Base-by-base conservation (phyloP, 257 asterid genomes). In the Catharanthus roseus region DNA sequence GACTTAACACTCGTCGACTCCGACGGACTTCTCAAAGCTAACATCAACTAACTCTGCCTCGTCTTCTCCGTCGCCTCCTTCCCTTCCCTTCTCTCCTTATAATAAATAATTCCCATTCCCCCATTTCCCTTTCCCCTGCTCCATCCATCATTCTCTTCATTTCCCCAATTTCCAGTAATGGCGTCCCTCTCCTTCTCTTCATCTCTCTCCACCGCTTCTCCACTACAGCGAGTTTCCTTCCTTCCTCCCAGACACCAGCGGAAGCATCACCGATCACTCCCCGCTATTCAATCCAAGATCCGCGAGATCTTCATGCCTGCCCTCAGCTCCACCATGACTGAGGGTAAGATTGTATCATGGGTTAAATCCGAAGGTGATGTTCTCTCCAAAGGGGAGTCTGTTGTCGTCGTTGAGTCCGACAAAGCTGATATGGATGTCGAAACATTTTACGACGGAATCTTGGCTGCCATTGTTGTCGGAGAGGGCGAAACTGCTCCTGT, bases 301-400 rank as follows among this genome's bases (percentile, higher is more conserved):
- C 91, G 97, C 1, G 97, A 91, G 83, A 89, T 91, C 58, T 91
- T 89, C 88, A 91, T 91, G 97, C 97, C 97, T 18, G 97, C 97
- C 0, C 89, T 91, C 69, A 89, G 96, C 78, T 91, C 97, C 45
- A 91, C 97, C 63, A 91, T 91, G 97, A 89, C 97, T 16, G 97
- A 91, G 76, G 97, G 97, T 7, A 91, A 89, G 73, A 91, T 89
- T 80, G 97, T 91, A 23, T 82, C 87, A 41, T 91, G 97, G 97
- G 26, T 86, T 28, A 91, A 91, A 79, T 83, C 97, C 36, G 97
- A 91, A 53, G 97, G 97, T 28, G 97, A 91, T 65, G 78, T 77
- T 29, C 31, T 91, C 19, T 81, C 96, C 70, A 91, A 91, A 66
- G 97, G 97, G 42, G 95, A 91, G 62, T 58, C 96, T 18, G 96